Base-by-base conservation (phyloP, 192 early-diverging fungal species). In the Podila epicladia region DNA sequence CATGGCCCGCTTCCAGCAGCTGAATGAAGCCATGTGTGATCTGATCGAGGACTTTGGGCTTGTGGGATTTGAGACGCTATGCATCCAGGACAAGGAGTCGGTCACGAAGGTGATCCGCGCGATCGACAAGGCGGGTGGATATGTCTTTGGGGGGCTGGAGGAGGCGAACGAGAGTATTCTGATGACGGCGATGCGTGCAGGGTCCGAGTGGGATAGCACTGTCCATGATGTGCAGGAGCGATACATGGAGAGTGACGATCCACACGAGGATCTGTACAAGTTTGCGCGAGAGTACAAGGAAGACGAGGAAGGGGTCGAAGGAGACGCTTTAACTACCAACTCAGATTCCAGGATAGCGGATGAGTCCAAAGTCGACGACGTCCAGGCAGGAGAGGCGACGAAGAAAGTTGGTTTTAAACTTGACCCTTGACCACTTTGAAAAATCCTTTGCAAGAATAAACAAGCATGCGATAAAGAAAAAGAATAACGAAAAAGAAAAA, bases 121-220 rank as follows among this genome's bases (percentile, higher is more conserved):
- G 38, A 89, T 98, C 49, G 97, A 99, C 77, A 94, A 94, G 70
- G 95, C 97, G 1, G 95, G 95, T 59, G 98, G 98, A 19, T 99
- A 93, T 78, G 89, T 95, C 2, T 95, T 94, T 86, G 95, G 94
- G 4, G 94, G 93, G 8, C 80, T 95, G 50, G 91, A 90, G 11
- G 83, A 90, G 64, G 92, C 90, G 29, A 94, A 95, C 75, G 92
- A 94, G 67, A 90, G 85, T 26, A 93, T 95, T n/a, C 87, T 95
- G 72, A 76, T 87, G 41, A 84, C 88, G 28, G 88, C 91, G 20
- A 87, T 88, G 78, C 73, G 83, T 32, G 61, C 82, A 38, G 87
- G 71, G 32, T 72, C 77, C 4, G 77, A 80, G 28, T 80, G 77
- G 77, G 71, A 80, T 2, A 67, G 37, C 22, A 24, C 60, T 6